These are phyloP conservation scores for Eucalyptus decipiens DNA, from an alignment of 345 rosid genomes.

Conservation along the genomic window DNA sequence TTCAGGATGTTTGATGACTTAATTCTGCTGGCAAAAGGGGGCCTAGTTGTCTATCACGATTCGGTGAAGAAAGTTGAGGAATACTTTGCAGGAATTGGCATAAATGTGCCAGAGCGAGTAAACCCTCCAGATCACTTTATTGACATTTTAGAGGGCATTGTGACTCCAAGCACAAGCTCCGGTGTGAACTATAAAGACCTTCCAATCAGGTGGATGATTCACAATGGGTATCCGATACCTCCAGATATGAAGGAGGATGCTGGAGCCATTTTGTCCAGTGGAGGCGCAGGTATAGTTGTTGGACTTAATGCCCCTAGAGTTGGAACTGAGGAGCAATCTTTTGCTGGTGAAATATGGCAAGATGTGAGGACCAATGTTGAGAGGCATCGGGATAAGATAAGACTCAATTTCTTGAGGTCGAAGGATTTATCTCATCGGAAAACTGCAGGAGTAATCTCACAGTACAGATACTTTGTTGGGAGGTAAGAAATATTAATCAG, in stretches of 20 bases:
- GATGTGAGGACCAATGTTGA: constrained; percentile 58
- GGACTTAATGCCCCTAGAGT: constrained; percentile 3
- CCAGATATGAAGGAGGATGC: constrained; percentile 48
- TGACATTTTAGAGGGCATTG: constrained; percentile 83
- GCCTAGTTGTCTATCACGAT: constrained; percentile 78
- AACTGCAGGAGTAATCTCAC: constrained; percentile 54
- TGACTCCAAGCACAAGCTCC: constrained; percentile 27
- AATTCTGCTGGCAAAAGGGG: constrained; percentile 85
- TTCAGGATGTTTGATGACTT: constrained; percentile 83
- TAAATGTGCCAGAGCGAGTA: constrained; percentile 69
- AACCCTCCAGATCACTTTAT: constrained; percentile 95
- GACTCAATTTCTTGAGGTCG: constrained; percentile 48
- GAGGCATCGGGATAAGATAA: constrained; percentile 56
- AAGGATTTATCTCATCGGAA: constrained; percentile 56
- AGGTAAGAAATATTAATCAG: constrained; percentile 29
- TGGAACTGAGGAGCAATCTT: constrained; percentile 35
- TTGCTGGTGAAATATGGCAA: constrained; percentile 81
- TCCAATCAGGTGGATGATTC: constrained; percentile 90
- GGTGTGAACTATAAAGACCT: constrained; percentile 48
- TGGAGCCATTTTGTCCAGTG: background rate
- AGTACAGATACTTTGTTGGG: constrained; percentile 78
- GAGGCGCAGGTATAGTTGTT: background rate
- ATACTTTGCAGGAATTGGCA: constrained; percentile 75
- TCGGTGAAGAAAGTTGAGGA: constrained; percentile 65
- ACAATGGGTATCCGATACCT: constrained; percentile 69